Conservation (phyloP, 2,329 filamentous ascomycete genomes). For the Hortaea werneckii region DNA sequence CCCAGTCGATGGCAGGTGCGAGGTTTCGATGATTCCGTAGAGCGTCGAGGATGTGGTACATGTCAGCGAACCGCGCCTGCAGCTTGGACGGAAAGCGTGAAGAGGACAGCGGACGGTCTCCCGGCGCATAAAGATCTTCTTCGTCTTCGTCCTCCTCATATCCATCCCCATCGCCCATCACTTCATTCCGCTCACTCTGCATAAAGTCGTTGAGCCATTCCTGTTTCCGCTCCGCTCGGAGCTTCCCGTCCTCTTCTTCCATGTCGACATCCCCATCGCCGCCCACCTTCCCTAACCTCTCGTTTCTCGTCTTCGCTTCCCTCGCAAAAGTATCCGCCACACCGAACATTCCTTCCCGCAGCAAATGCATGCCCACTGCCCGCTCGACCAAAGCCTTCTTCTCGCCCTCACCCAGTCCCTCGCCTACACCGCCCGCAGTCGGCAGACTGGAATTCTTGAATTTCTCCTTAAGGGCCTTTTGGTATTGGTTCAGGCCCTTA, state of each 20-base stretch:
- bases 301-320: conserved; percentile 44
- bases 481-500: conserved; percentile 70
- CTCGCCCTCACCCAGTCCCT: conserved; percentile 58
- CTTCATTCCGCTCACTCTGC: neutral
- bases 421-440: conserved; percentile 53
- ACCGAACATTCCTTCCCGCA: conserved; percentile 86
- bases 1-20: conserved; percentile 78
- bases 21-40: conserved; percentile 64
- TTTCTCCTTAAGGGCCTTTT: conserved; percentile 73
- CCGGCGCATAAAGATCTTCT: neutral
- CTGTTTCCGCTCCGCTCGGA: conserved; percentile 3
- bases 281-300: conserved; percentile 3
- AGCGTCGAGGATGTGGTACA: conserved; percentile 81
- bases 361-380: conserved; percentile 90
- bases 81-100: conserved; percentile 35
- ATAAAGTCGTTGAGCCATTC: conserved; percentile 7
- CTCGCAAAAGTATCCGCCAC: conserved; percentile 77
- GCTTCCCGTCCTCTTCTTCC: conserved; percentile 2
- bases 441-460: conserved; percentile 60
- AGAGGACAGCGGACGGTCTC: neutral
- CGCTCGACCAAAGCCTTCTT: conserved; percentile 75
- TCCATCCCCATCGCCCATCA: neutral
- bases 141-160: neutral
- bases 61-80: conserved; percentile 72
- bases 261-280: conserved; percentile 3